These are phyloP conservation scores for Pythium utonaiense DNA, from an alignment of 352 stramenopile species.

Conservation along the genomic window DNA sequence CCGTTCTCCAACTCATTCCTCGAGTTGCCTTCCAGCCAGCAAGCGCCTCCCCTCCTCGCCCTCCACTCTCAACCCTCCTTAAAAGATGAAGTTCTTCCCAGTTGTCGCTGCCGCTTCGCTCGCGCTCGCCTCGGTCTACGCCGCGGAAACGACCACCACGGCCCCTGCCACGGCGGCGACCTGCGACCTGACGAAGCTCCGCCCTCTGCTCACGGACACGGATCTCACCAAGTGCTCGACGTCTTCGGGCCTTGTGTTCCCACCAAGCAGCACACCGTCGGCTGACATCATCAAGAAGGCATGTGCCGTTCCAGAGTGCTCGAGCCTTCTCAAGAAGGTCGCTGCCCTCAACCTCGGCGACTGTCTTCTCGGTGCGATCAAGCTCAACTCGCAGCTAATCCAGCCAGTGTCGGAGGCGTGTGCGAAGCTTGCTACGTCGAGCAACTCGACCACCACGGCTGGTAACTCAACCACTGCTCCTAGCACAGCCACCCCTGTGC, in stretches of 20 bases:
- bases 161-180: background rate
- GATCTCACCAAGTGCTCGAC: constrained; percentile 11
- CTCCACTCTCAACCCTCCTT: background rate
- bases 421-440: background rate
- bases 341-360: constrained; percentile 26
- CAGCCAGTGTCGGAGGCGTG: constrained; percentile 12
- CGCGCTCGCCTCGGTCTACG: background rate
- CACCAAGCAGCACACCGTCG: background rate
- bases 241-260: constrained; percentile 14
- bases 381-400: constrained; percentile 25
- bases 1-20: background rate
- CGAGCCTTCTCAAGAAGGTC: constrained; percentile 3
- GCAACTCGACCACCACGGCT: background rate
- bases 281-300: background rate
- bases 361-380: constrained; percentile 18
- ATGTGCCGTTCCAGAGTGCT: background rate
- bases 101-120: background rate
- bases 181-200: constrained; percentile 1
- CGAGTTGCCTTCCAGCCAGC: constrained; percentile 1
- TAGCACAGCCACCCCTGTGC: background rate
- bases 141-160: background rate
- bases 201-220: constrained; percentile 12
- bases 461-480: background rate
- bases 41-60: background rate
- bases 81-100: constrained; percentile 4